These are phyloP conservation scores for Telopea speciosissima DNA, from an alignment of 177 flowering plant species.

Conservation along the genomic window DNA sequence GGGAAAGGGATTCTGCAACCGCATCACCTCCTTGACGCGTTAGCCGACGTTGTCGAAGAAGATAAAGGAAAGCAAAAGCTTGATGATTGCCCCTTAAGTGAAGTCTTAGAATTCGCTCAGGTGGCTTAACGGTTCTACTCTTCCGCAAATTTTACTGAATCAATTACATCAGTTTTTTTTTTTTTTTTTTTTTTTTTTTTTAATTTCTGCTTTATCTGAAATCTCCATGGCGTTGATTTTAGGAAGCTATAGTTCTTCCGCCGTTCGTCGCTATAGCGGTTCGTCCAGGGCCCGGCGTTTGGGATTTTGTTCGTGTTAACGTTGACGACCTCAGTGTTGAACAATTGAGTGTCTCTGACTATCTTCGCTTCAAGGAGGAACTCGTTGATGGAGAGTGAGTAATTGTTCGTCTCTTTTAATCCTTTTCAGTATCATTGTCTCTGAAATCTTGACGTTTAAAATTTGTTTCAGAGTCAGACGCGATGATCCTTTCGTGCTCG, in stretches of 20 bases:
- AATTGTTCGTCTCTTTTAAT: neutral
- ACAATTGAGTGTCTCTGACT: slow-evolving; percentile 73
- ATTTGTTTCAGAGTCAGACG: slow-evolving; percentile 38
- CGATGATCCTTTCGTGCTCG: slow-evolving; percentile 46
- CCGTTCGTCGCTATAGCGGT: slow-evolving; percentile 93
- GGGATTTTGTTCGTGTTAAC: slow-evolving; percentile 95
- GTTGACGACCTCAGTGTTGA: slow-evolving; percentile 78
- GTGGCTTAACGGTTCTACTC: slow-evolving; percentile 23
- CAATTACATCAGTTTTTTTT: neutral
- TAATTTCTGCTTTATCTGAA: neutral
- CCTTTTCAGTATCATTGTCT: neutral
- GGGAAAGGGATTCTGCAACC: slow-evolving; percentile 89
- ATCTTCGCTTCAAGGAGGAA: slow-evolving; percentile 78
- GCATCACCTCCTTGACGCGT: slow-evolving; percentile 68
- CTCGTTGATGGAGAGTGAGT: slow-evolving; percentile 71
- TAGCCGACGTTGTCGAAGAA: slow-evolving; percentile 38
- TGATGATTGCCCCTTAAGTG: slow-evolving; percentile 54
- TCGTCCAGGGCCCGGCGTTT: slow-evolving; percentile 96
- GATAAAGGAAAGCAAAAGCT: slow-evolving; percentile 34
- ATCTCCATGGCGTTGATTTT: neutral
- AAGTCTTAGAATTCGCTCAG: slow-evolving; percentile 70
- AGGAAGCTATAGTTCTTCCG: slow-evolving; percentile 94
- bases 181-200: neutral
- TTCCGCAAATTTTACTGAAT: neutral
- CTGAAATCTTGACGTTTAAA: neutral